phyloP scores from a whole-genome alignment of 2,329 filamentous ascomycete genomes.

The Colletotrichum falcatum region DNA sequence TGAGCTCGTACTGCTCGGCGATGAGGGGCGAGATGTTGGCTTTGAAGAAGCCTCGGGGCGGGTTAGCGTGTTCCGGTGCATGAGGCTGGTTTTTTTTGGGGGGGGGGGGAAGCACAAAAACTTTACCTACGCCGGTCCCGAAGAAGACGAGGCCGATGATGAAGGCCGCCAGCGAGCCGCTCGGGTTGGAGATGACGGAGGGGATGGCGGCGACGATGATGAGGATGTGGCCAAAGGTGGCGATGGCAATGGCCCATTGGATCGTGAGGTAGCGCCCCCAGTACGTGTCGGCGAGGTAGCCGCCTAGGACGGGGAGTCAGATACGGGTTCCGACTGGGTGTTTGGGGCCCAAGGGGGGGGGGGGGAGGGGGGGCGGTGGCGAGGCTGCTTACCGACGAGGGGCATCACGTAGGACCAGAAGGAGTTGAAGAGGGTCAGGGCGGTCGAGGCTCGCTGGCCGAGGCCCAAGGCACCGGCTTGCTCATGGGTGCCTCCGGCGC shows the following conservation, averaged over 20 bases:
- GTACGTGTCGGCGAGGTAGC: conserved; percentile 74
- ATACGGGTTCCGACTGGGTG: too few relatives aligned
- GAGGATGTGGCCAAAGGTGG: conserved; percentile 76
- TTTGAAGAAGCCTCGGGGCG: conserved; percentile 79
- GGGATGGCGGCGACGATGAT: conserved; percentile 69
- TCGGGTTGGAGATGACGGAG: conserved; percentile 51
- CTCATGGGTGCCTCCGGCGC: conserved; percentile 52
- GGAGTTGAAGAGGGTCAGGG: conserved; percentile 38
- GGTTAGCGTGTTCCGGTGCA: too few relatives aligned
- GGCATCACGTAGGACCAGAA: conserved; percentile 42
- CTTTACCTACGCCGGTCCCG: conserved; percentile 73
- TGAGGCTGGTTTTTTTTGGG: too few relatives aligned
- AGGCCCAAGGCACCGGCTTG: conserved; percentile 43
- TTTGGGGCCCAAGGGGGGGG: too few relatives aligned
- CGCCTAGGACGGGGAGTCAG: conserved; percentile 47
- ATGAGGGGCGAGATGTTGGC: conserved; percentile 77
- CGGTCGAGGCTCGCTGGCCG: conserved; percentile 39
- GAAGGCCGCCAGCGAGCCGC: conserved; percentile 63
- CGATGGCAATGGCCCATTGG: conserved; percentile 73
- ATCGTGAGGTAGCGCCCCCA: conserved; percentile 80
- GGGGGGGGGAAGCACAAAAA: too few relatives aligned
- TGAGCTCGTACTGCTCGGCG: conserved; percentile 72
- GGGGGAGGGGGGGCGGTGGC: too few relatives aligned
- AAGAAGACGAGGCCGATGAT: conserved; percentile 71
- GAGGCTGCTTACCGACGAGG: conserved; percentile 45